A percentile compares a stretch with the other conserved stretches of the same genome.
These are phyloP conservation scores for Luffa aegyptiaca DNA, from an alignment of 306 rosid species.

Conservation along the genomic window DNA sequence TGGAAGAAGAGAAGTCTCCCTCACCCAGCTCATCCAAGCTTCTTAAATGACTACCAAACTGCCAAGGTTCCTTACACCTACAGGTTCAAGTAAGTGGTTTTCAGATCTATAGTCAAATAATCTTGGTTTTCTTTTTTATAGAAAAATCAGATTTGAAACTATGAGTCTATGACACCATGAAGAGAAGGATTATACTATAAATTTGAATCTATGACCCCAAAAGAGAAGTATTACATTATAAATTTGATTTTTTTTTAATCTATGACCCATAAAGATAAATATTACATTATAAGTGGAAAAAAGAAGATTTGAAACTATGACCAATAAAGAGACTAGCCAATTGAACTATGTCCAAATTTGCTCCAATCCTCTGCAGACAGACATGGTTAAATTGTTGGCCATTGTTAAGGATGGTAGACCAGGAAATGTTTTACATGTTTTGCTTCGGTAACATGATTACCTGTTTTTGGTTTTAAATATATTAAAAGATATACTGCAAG, in stretches of 20 bases:
- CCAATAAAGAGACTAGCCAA: neutral
- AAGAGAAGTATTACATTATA: neutral
- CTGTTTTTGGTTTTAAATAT: neutral
- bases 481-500: neutral
- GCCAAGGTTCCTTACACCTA: conserved; percentile 59
- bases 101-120: neutral
- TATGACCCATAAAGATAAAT: too few relatives aligned
- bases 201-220: too few relatives aligned
- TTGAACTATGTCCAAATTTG: neutral
- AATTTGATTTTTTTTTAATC: too few relatives aligned
- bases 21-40: conserved; percentile 46
- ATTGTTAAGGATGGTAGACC: neutral
- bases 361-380: neutral
- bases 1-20: conserved; percentile 59
- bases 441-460: neutral
- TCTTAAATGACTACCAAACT: conserved; percentile 49
- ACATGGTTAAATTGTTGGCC: neutral
- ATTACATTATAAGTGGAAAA: neutral
- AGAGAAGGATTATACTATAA: too few relatives aligned
- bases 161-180: too few relatives aligned
- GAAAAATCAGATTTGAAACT: too few relatives aligned
- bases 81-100: conserved; percentile 39
- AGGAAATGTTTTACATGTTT: neutral
- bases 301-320: neutral
- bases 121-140: neutral